These are phyloP conservation scores for Cryptococcus sp. DNA, from an alignment of 1,284 basidiomycete genomes.

Conservation along the genomic window DNA sequence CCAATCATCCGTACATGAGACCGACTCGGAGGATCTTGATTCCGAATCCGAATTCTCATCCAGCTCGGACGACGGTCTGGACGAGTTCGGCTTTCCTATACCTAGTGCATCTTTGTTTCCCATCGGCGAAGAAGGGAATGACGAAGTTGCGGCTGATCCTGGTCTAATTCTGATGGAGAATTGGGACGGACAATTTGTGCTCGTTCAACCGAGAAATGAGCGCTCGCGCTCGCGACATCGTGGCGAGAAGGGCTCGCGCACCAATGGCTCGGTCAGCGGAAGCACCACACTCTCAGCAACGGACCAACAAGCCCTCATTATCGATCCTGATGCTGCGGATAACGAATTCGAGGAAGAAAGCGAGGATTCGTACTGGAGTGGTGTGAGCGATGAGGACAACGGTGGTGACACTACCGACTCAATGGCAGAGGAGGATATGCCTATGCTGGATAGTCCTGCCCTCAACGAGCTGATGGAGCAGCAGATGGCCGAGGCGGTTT, in stretches of 20 bases:
- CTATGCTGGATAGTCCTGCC: constrained; percentile 47
- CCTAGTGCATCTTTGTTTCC: constrained; percentile 24
- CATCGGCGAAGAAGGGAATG: constrained; percentile 9
- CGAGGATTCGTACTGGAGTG: constrained; percentile 37
- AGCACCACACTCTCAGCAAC: constrained; percentile 33
- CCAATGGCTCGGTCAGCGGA: constrained; percentile 40
- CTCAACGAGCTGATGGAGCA: constrained; percentile 43
- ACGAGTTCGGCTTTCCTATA: constrained; percentile 50
- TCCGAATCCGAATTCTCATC: constrained; percentile 39
- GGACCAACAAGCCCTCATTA: constrained; percentile 41
- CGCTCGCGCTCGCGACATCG: constrained; percentile 30
- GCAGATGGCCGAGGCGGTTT: constrained; percentile 24
- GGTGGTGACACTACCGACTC: constrained; percentile 51
- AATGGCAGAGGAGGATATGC: constrained; percentile 54
- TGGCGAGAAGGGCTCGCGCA: constrained; percentile 32
- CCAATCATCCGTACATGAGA: constrained; percentile 42
- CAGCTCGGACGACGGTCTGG: constrained; percentile 38
- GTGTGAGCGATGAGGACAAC: constrained; percentile 39
- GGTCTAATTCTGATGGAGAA: constrained; percentile 51
- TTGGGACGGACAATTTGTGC: constrained; percentile 51
- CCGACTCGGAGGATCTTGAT: constrained; percentile 34
- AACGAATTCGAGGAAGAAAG: constrained; percentile 27
- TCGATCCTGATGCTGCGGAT: constrained; percentile 44
- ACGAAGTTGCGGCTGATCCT: constrained; percentile 14
- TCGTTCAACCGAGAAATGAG: constrained; percentile 45